A percentile compares a stretch with the other conserved stretches of the same genome.
These are phyloP conservation scores for Linanthus parryae DNA, from an alignment of 148 eudicot species.

Conservation along the genomic window DNA sequence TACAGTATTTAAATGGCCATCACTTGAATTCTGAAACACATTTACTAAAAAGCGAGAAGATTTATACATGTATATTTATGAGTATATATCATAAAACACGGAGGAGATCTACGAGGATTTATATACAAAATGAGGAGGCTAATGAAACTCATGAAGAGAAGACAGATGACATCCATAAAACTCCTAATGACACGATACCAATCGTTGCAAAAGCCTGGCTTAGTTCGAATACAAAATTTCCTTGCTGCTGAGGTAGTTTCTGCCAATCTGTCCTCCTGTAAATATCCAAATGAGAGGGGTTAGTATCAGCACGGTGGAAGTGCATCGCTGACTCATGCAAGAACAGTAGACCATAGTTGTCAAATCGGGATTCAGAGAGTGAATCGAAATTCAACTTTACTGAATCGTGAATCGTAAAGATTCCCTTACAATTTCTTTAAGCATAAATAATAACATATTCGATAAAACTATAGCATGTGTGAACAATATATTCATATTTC, in stretches of 20 bases:
- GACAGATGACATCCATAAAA: constrained; percentile 61
- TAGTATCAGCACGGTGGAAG: neutral
- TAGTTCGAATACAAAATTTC: constrained; percentile 44
- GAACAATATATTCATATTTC: too few species aligned
- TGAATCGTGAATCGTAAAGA: too few species aligned
- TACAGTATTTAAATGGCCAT: too few species aligned
- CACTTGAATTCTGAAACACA: neutral
- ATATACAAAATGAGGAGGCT: constrained; percentile 26
- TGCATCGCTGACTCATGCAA: neutral
- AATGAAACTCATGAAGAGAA: constrained; percentile 31
- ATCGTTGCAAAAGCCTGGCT: constrained; percentile 76
- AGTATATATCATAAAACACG: constrained; percentile 10
- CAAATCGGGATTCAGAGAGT: too few species aligned
- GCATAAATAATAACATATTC: too few species aligned
- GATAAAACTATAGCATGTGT: too few species aligned
- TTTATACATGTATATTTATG: constrained; percentile 12
- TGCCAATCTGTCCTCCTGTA: constrained; percentile 70
- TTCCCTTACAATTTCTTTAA: too few species aligned
- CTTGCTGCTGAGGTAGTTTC: constrained; percentile 36
- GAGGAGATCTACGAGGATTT: constrained; percentile 7
- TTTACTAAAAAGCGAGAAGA: neutral
- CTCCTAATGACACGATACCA: constrained; percentile 57
- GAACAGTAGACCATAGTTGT: too few species aligned
- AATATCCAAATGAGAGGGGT: neutral
- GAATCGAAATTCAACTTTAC: too few species aligned